Evolutionary conservation across 1,284 basidiomycete genomes (phyloP).

Genomic region (Farysia itapuensis): DNA sequence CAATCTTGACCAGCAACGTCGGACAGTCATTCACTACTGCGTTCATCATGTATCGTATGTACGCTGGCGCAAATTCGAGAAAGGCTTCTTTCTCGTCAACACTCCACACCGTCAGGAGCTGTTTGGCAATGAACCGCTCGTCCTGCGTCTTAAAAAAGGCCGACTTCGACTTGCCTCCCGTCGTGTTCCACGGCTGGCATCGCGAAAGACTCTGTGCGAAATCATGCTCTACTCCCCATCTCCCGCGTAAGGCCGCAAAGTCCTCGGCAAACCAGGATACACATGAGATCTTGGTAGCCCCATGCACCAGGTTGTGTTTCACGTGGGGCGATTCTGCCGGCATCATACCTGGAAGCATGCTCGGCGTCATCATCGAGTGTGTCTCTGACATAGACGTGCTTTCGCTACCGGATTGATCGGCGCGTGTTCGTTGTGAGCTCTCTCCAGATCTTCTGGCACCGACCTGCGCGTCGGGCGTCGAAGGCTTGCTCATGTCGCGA

Average conservation of each 20-base stretch:
- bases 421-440: constrained; percentile 5
- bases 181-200: constrained; percentile 39
- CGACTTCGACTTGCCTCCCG: constrained; percentile 48
- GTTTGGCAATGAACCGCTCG: constrained; percentile 47
- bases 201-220: constrained; percentile 45
- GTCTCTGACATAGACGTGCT: constrained; percentile 10
- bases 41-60: constrained; percentile 52
- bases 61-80: constrained; percentile 50
- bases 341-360: constrained; percentile 22
- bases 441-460: neutral
- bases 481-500: no score
- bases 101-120: constrained; percentile 49
- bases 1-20: constrained; percentile 53
- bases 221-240: constrained; percentile 47
- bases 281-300: constrained; percentile 50
- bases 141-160: constrained; percentile 50
- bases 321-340: constrained; percentile 45
- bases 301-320: constrained; percentile 48
- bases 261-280: constrained; percentile 55
- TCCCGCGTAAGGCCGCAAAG: constrained; percentile 43
- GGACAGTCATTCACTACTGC: constrained; percentile 41
- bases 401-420: constrained; percentile 14
- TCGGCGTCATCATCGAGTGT: constrained; percentile 23
- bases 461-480: neutral
- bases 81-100: constrained; percentile 55